phyloP scores from a whole-genome alignment of 2,329 filamentous ascomycete genomes.

The Zopfia rhizophila region DNA sequence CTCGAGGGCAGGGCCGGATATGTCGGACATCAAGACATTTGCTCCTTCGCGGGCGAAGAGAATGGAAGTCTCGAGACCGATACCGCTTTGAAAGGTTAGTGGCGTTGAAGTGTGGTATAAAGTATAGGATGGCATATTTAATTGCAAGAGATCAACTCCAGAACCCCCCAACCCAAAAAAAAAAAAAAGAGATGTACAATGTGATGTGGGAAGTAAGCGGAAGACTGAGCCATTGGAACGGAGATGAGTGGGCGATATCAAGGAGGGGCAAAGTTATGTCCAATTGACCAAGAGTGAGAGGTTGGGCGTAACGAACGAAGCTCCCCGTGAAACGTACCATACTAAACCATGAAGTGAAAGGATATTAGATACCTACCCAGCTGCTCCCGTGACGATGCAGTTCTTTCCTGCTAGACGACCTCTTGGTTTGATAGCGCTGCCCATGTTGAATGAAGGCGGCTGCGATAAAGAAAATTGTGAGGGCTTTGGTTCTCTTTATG shows the following conservation, averaged over 20 bases:
- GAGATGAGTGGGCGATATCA: too few species aligned
- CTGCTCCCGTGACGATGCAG: slow-evolving; percentile 83
- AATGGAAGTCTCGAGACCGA: slow-evolving; percentile 90
- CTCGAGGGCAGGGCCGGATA: slow-evolving; percentile 80
- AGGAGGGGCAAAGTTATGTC: not conserved
- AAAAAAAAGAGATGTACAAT: not conserved
- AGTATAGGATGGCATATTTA: not conserved
- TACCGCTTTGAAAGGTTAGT: slow-evolving; percentile 70
- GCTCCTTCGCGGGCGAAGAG: slow-evolving; percentile 91
- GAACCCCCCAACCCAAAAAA: too few species aligned
- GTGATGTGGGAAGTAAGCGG: too few species aligned
- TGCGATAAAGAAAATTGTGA: not conserved
- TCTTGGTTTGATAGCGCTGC: too few species aligned
- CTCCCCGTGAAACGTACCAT: too few species aligned
- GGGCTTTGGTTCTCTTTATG: not conserved
- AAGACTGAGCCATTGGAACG: too few species aligned
- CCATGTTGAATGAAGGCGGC: slow-evolving; percentile 47
- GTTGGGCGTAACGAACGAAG: too few species aligned
- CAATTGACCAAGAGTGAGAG: too few species aligned
- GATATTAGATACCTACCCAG: slow-evolving; percentile 71
- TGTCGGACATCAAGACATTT: slow-evolving; percentile 85
- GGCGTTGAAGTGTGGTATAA: too few species aligned
- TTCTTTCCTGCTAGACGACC: slow-evolving; percentile 74
- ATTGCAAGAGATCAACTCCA: not conserved
- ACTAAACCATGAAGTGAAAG: too few species aligned